Evolutionary conservation across 495 filamentous ascomycete genomes (phyloP), one percentile per base, ranked within the genome.

Genomic region (Aspergillus hancockii): DNA sequence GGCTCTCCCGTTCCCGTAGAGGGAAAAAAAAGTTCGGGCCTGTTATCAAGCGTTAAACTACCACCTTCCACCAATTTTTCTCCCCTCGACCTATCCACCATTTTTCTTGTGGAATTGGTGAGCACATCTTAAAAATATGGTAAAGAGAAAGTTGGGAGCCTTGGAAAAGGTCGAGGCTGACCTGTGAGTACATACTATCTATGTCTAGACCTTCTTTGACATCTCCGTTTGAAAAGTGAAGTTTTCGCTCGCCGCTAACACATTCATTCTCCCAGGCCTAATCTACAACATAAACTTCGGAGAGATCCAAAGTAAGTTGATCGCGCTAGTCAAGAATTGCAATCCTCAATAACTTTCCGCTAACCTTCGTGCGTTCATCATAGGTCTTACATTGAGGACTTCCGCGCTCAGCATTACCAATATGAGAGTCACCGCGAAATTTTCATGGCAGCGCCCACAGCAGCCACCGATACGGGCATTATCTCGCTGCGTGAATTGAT

Each of bases 121-220:
- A 22, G 41, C 40, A 50, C 21, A 18, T 46, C n/a, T 36, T 41
- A 34, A 61, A 67, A 78, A 66, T 53, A 93, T 91, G 88, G 85
- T 83, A 38, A 96, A 96, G 71, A 83, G 91, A 73, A 93, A 93
- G 76, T 78, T 96, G 40, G 90, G 89, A 32, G 93, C 93, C 41
- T 83, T 96, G 67, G 92, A 97, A 76, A 97, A 97, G 82, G 86
- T 95, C 64, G 93, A 97, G 66, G 92, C 91, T 30, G 92, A 97
- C 71, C 70, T 96, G 82, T 89, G 59, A 65, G 83, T 75, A 41
- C 36, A 41, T 41, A 34, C 56, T 46, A 1, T 9, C 19, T 49
- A 49, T 32, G 43, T 56, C 25, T 60, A 58, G 54, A 46, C 63
- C 57, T 36, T 54, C 55, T 30, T 60, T 63, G 40, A 69, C 68